These are phyloP conservation scores for Carex littledalei DNA, from an alignment of 176 grass and related monocot genomes.

Conservation along the genomic window DNA sequence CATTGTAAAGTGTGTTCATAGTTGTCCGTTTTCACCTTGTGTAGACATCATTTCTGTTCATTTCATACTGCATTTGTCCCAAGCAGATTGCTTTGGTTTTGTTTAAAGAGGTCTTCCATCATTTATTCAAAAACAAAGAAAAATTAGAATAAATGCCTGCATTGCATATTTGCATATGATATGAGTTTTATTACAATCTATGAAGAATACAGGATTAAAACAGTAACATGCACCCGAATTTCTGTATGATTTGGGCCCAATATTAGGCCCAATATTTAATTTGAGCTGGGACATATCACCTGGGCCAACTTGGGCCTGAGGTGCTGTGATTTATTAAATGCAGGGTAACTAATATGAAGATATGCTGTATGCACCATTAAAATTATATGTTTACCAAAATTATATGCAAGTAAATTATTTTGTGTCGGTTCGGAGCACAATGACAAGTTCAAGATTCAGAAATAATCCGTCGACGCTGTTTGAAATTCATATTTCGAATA, in stretches of 20 bases:
- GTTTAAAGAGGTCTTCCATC: background rate
- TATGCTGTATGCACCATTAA: background rate
- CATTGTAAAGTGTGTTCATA: background rate
- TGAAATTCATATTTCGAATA: no score
- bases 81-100: background rate
- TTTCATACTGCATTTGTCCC: background rate
- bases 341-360: background rate
- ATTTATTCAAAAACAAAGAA: background rate
- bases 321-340: background rate
- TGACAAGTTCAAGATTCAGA: background rate
- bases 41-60: background rate
- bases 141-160: background rate
- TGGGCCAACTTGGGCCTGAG: background rate
- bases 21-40: background rate
- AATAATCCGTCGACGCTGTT: no score
- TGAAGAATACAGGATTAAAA: background rate
- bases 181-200: background rate
- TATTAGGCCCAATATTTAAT: background rate
- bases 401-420: no score
- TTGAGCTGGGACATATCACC: background rate
- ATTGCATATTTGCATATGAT: background rate
- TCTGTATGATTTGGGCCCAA: background rate
- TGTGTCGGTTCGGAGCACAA: background rate
- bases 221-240: background rate
- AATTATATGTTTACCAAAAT: no score